Evolutionary conservation across 352 stramenopile species (phyloP).

Genomic region (Phytophthora aleatoria): DNA sequence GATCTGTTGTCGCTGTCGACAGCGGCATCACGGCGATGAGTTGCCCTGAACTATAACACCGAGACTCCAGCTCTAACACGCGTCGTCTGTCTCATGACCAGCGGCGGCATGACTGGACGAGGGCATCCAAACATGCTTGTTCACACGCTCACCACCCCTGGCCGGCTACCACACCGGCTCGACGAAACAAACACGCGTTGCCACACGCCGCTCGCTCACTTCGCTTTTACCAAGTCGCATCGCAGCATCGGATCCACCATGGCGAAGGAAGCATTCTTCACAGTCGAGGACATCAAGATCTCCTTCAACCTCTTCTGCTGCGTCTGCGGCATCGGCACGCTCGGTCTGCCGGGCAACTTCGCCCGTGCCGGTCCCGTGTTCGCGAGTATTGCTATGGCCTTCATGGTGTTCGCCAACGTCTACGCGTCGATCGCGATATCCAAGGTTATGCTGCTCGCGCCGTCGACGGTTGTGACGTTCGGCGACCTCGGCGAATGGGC

Average conservation of each 20-base stretch:
- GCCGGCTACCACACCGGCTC: constrained; percentile 3
- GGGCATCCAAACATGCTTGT: constrained; percentile 14
- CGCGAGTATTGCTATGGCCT: constrained; percentile 47
- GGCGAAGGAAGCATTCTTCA: constrained; percentile 31
- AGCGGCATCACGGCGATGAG: background rate
- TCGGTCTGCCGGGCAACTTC: constrained; percentile 63
- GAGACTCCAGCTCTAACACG: constrained; percentile 19
- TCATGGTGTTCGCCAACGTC: constrained; percentile 54
- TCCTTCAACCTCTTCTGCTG: constrained; percentile 52
- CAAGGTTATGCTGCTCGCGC: constrained; percentile 37
- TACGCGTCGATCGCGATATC: constrained; percentile 38
- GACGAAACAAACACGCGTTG: constrained; percentile 8
- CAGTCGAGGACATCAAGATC: constrained; percentile 30
- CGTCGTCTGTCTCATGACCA: constrained; percentile 25
- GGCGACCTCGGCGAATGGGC: constrained; percentile 36
- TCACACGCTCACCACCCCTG: no score
- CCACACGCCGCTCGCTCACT: constrained; percentile 20
- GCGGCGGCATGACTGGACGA: constrained; percentile 27
- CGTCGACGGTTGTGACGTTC: constrained; percentile 26
- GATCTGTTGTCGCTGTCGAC: constrained; percentile 13
- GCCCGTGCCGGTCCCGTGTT: constrained; percentile 49
- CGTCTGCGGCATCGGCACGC: constrained; percentile 62
- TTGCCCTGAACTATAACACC: constrained; percentile 28
- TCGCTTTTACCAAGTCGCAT: constrained; percentile 11
- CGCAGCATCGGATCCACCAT: constrained; percentile 36